These are phyloP conservation scores for Mallotus repandus DNA, from an alignment of 441 rosid species.

Conservation along the genomic window DNA sequence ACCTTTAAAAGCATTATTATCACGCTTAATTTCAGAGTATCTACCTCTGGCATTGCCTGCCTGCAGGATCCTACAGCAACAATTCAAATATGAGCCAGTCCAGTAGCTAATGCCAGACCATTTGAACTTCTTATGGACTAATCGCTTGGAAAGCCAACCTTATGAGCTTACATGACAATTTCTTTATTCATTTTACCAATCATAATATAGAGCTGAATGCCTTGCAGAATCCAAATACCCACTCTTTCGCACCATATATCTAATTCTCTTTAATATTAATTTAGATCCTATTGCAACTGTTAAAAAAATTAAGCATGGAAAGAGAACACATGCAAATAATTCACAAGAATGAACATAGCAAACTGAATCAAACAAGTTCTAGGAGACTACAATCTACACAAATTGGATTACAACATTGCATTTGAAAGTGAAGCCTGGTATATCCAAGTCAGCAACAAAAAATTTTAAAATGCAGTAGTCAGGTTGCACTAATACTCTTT, in stretches of 20 bases:
- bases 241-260: not conserved
- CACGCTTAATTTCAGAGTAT: not conserved
- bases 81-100: not conserved
- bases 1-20: not conserved
- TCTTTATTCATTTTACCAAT: not conserved
- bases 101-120: no score
- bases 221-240: not conserved
- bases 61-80: not conserved
- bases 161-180: not conserved
- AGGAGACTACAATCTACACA: not conserved
- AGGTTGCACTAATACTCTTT: not conserved
- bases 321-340: not conserved
- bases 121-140: not conserved
- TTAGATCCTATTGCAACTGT: not conserved
- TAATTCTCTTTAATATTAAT: not conserved
- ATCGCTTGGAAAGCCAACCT: not conserved
- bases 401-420: not conserved
- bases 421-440: not conserved
- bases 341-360: not conserved
- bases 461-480: not conserved
- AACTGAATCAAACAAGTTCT: not conserved
- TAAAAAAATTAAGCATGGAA: not conserved
- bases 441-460: not conserved
- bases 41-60: not conserved
- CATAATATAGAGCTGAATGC: not conserved